Conservation (phyloP, 2,329 filamentous ascomycete species). For the Ascochyta koolunga region DNA sequence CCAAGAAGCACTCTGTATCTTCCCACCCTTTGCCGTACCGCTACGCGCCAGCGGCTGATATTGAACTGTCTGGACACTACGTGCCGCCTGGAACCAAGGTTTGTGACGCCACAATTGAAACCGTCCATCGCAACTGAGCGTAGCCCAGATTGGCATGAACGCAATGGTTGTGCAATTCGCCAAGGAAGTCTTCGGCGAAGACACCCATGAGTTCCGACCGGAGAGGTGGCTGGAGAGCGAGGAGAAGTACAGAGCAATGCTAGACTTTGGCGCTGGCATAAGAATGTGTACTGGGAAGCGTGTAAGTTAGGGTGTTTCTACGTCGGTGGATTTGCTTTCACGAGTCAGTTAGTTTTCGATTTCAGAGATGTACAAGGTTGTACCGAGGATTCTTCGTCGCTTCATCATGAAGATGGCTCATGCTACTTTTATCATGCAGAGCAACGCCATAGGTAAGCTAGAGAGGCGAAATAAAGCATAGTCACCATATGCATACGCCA, state of each 20-base stretch:
- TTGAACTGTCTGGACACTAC: constrained; percentile 55
- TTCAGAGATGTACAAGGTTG: constrained; percentile 30
- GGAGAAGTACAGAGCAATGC: constrained; percentile 25
- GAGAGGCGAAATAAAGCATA: background rate
- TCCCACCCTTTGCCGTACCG: constrained; percentile 75
- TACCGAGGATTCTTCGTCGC: constrained; percentile 24
- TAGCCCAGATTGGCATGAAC: background rate
- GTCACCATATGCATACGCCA: background rate
- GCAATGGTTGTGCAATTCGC: constrained; percentile 53
- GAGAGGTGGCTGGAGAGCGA: constrained; percentile 53
- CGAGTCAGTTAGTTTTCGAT: constrained; percentile 1
- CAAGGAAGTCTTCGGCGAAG: constrained; percentile 46
- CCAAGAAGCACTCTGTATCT: constrained; percentile 76
- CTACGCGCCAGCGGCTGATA: constrained; percentile 68
- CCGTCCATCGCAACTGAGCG: background rate
- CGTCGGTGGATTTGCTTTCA: background rate
- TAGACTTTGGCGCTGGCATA: constrained; percentile 47
- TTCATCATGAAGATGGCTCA: constrained; percentile 28
- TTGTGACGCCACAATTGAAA: too few species aligned
- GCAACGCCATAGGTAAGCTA: background rate
- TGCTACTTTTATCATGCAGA: constrained; percentile 24
- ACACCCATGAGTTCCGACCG: constrained; percentile 51
- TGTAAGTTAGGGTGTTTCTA: constrained; percentile 7
- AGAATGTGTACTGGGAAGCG: constrained; percentile 43
- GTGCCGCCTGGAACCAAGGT: background rate